Evolutionary conservation across 1,139 yeast genomes (phyloP), one percentile per base, ranked within the genome.

Genomic region (Magnusiomyces ingens): DNA sequence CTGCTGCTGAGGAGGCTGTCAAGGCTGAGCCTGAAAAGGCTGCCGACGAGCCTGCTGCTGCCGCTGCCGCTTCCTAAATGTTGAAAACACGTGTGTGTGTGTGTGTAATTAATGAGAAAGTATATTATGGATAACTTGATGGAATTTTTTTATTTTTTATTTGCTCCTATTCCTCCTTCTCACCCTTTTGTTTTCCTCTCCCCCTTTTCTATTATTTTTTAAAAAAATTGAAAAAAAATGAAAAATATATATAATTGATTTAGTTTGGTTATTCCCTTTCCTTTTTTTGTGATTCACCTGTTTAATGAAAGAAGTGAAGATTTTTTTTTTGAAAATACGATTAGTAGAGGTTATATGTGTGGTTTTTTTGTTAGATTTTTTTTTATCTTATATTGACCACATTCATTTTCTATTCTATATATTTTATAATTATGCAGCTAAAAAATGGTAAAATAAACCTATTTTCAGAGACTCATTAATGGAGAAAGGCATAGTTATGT

Each of bases 1-100:
- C 54, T 54, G 62, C 53, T 19, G 46, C 51, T 48, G 18, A 37
- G 15, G 48, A 19, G 8, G 29, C 51, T 19, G 19, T 17, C 8
- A 46, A 32, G 11, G 42, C 38, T 6, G 32, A 41, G 19, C 36
- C 41, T 43, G 15, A 21, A 11, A 41, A 40, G 22, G 32, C 37
- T 19, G 32, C 36, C 13, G 19, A 15, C 8, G 18, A 15, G 10
- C 19, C 19, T 38, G 29, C 29, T 15, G 17, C 44, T 19, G 44
- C 42, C 19, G 49, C 44, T 22, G 45, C 44, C 29, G 19, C 44
- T 38, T 37, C n/a, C 21, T 12, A 13, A 17, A 21, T n/a, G 26
- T 42, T 15, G n/a, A 18, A 42, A 13, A 15, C 15, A 3, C 22
- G 32, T 38, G 37, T 48, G 41, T 19, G 38, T 19, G 38, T 18